Evolutionary conservation across 1,139 yeast species (phyloP), one percentile per base, ranked within the genome.

Genomic region (Wickerhamomyces sp.): DNA sequence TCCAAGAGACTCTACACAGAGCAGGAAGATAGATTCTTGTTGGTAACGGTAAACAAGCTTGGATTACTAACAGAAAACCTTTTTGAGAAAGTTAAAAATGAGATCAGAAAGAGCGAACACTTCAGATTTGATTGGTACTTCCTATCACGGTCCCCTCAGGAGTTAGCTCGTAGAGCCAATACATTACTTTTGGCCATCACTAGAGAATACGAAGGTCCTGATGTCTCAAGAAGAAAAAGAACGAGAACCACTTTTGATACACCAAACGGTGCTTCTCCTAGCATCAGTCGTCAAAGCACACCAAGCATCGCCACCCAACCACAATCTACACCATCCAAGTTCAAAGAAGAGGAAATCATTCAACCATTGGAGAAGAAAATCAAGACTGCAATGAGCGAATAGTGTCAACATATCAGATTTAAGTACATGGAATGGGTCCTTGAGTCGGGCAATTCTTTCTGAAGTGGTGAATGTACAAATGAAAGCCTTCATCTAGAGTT

Each of bases 41-140:
- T 94, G 45, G 69, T 79, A 34, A 81, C 84, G 54, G 85, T 89
- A 38, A 76, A 87, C 62, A 82, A 85, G 53, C 76, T 82, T 55
- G 99, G 99, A 0, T 68, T 91, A 26, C 79, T 82, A 56, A 71
- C 80, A 32, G 88, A 84, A 36, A 76, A 80, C 46, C 70, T 93
- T 39, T 81, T 78, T 55, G 96, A 91, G 53, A 76, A 74, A 54
- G 79, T 93, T 41, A 86, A 88, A 51, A 86, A 84, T 48, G 94
- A 88, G 43, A 84, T 91, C 27, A 67, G 78, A 48, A 71, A 72
- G 9, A 82, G 91, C 48, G 93, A 88, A 40, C 64, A 86, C 44
- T 93, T 93, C 69, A 76, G 78, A 43, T 93, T 89, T 62, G 96
- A 93, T 59, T 93, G 96, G 94, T 93, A 82, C 62, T 78, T 93